Conservation (phyloP, 2,329 filamentous ascomycete genomes). For the Fusarium fujikuroi region DNA sequence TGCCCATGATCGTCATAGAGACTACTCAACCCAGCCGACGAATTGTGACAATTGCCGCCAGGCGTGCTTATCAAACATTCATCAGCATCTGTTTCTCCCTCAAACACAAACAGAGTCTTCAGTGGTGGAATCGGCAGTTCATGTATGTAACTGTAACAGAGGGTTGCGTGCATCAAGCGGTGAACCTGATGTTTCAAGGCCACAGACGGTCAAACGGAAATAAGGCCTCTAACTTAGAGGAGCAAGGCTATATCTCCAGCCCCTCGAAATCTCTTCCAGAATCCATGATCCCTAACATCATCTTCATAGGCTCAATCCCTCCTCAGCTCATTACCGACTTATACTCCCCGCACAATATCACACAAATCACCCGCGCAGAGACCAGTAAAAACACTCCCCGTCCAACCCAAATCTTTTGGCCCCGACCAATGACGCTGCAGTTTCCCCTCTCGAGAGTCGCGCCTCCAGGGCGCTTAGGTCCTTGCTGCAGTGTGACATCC, state of each 20-base stretch:
- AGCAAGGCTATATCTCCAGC: not conserved
- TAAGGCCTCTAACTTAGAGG: not conserved
- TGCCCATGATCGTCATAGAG: not conserved
- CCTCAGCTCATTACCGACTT: constrained; percentile 15
- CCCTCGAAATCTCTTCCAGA: not conserved
- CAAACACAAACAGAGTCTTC: not conserved
- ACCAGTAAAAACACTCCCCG: constrained; percentile 24
- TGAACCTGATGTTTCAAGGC: constrained; percentile 22
- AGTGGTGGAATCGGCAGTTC: constrained; percentile 18
- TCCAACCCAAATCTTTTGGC: constrained; percentile 12
- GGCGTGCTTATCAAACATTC: constrained; percentile 6
- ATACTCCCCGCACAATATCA: constrained; percentile 19
- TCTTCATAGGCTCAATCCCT: constrained; percentile 1
- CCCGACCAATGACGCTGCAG: constrained; percentile 11
- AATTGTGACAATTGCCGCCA: constrained; percentile 22
- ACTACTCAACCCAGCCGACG: constrained; percentile 7
- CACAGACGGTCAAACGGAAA: not conserved
- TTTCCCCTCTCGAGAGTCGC: constrained; percentile 33
- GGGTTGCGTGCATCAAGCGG: constrained; percentile 31
- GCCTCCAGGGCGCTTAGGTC: constrained; percentile 37
- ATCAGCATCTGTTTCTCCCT: not conserved
- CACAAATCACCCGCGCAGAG: constrained; percentile 30
- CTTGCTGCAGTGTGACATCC: constrained; percentile 48
- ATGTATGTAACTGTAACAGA: constrained; percentile 21
- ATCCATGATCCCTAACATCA: not conserved